Base-by-base conservation (phyloP, 306 rosid species). In the Pyrus bretschneideri region DNA sequence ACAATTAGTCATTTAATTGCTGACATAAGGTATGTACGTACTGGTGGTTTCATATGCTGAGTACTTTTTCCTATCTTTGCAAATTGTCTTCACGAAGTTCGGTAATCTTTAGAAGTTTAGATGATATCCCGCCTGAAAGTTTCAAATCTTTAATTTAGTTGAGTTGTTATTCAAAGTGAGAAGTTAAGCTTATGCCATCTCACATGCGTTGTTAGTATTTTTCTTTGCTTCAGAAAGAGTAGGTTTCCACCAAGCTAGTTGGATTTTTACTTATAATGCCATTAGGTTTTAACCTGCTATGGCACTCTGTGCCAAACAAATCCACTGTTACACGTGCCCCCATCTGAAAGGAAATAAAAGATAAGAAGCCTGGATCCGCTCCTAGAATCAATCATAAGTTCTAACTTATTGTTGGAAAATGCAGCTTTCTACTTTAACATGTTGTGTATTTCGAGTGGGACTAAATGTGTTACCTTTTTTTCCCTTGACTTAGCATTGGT, bases 401-500 rank as follows among this genome's bases (percentile, higher is more conserved):
- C 46, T 44, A 40, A 11, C 27, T 11, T 18, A 42, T 6, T 12
- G 18, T 11, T 59, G 30, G 23, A 18, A 60, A 27, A 30, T 6
- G 45, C 19, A 11, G 25, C 11, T 4, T 44, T 29, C 45, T 23
- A 30, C 25, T 57, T 57, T n/a, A 22, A 7, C 23, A 31, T 12
- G 7, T 11, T 13, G 9, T 22, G 46, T 4, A 25, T 40, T 10
- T 40, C 25, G 45, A 59, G 46, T 13, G 46, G 6, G 8, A 59
- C 46, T 74, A 19, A 74, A 60, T 22, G 46, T 30, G 21, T 35
- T 19, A 63, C 38, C 78, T 73, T 73, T 40, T 70, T 40, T 73
- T 31, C 52, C 70, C 45, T 80, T 74, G 75, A 72, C 83, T 77
- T 86, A 95, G 99, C 96, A 75, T 85, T 95, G 78, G 91, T 95